Conservation (phyloP, 257 asterid species). For the Leptodermis oblonga region DNA sequence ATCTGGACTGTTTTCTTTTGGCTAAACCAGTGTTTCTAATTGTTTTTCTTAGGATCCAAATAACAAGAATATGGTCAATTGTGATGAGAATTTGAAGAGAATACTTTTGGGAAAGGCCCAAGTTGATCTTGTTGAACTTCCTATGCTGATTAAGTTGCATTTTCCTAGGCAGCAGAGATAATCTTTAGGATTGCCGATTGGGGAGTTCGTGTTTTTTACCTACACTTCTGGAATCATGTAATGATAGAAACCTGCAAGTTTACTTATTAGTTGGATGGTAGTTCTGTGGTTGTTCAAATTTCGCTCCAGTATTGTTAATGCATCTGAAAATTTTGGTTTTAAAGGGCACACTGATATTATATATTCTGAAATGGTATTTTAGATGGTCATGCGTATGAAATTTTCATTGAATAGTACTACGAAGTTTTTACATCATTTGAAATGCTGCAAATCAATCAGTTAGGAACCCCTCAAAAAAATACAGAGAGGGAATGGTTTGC, state of each 20-base stretch:
- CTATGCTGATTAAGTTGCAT: slow-evolving; percentile 75
- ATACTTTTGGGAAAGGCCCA: slow-evolving; percentile 70
- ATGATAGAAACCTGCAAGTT: not conserved
- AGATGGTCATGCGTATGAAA: not conserved
- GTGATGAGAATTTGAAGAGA: slow-evolving; percentile 77
- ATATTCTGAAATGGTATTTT: not conserved
- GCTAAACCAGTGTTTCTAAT: not conserved
- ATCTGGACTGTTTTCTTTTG: too few relatives aligned
- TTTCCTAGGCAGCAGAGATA: slow-evolving; percentile 68
- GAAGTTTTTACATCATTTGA: slow-evolving; percentile 5
- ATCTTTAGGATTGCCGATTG: slow-evolving; percentile 12
- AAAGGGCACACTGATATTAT: not conserved
- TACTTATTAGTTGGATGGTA: not conserved
- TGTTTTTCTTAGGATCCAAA: slow-evolving; percentile 49
- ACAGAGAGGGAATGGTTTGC: slow-evolving; percentile 32
- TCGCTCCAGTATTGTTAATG: not conserved
- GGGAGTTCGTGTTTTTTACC: not conserved
- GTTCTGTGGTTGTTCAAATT: too few relatives aligned
- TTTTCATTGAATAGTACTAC: not conserved
- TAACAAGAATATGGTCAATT: slow-evolving; percentile 69
- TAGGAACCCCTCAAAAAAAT: not conserved
- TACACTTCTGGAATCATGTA: not conserved
- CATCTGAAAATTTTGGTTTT: too few relatives aligned
- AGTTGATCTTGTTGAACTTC: slow-evolving; percentile 80
- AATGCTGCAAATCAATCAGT: not conserved